Evolutionary conservation across 495 filamentous ascomycete species (phyloP), one percentile per base, ranked within the genome.

Genomic region (Penicillium paxilli): DNA sequence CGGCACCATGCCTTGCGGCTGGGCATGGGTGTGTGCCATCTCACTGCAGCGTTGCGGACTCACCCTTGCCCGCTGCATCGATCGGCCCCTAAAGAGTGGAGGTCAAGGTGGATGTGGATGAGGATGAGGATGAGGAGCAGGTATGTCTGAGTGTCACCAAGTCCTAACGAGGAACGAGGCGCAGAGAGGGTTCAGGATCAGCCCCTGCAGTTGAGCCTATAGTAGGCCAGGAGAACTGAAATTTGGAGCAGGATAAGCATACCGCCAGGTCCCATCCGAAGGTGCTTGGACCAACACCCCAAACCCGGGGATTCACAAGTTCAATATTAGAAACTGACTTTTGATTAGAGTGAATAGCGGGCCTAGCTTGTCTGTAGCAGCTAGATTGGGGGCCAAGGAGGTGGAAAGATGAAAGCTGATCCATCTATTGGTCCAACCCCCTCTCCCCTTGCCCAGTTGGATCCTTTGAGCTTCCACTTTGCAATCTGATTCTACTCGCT

Each of bases 61-160:
- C 44, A 51, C 52, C 56, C 59, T 52, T 54, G 56, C 40, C 19
- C 50, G 52, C 59, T 61, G 62, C 58, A 54, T 37, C 40, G 59
- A 58, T 49, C 59, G 51, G 51, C 50, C 51, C 37, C 41, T 62
- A 25, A 7, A 23, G 32, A 50, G 47, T 24, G 52, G 46, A 40
- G 28, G 28, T n/a, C n/a, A n/a, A n/a, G n/a, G n/a, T n/a, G n/a
- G n/a, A n/a, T n/a, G n/a, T n/a, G n/a, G n/a, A n/a, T n/a, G n/a
- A n/a, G n/a, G n/a, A n/a, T n/a, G n/a, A n/a, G n/a, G n/a, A n/a
- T n/a, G n/a, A n/a, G n/a, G n/a, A n/a, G n/a, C n/a, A 54, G 47
- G 50, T 24, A 51, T 48, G 61, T 55, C 54, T 54, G 50, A 48
- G 50, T 61, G 58, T 54, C 44, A 61, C 58, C 23, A 48, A 51